Evolutionary conservation across 2,329 filamentous ascomycete genomes (phyloP).

Genomic region (Fusarium drepaniforme): DNA sequence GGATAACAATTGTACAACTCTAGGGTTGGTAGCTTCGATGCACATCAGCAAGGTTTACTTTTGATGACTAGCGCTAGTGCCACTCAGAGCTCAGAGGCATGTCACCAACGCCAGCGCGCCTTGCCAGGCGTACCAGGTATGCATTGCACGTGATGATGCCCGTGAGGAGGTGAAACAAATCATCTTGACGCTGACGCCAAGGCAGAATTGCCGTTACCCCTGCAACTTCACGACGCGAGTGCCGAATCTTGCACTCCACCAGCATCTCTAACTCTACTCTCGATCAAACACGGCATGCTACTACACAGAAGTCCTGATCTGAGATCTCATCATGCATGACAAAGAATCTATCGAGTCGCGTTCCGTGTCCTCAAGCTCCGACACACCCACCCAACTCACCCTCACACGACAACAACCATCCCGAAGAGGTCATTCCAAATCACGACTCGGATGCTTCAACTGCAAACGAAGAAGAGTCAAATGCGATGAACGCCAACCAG

Average conservation of each 20-base stretch:
- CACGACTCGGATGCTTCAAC: conserved; percentile 49
- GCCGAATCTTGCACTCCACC: neutral
- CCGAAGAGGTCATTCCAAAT: conserved; percentile 43
- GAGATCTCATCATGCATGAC: neutral
- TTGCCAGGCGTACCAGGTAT: neutral
- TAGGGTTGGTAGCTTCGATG: neutral
- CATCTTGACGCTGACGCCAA: neutral
- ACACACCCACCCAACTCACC: neutral
- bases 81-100: neutral
- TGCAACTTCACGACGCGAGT: neutral
- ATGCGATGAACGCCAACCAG: conserved; percentile 47
- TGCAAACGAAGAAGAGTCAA: conserved; percentile 49
- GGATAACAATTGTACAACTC: neutral
- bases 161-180: neutral
- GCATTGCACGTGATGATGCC: neutral
- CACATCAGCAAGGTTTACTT: neutral
- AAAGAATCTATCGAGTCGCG: neutral
- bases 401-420: neutral
- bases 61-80: neutral
- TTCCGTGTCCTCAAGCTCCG: neutral
- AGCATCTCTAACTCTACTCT: neutral
- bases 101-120: neutral
- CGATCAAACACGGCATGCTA: neutral
- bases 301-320: neutral
- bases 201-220: neutral